These are phyloP conservation scores for Daldinia eschscholtzii DNA, from an alignment of 2,329 filamentous ascomycete species.

Conservation along the genomic window DNA sequence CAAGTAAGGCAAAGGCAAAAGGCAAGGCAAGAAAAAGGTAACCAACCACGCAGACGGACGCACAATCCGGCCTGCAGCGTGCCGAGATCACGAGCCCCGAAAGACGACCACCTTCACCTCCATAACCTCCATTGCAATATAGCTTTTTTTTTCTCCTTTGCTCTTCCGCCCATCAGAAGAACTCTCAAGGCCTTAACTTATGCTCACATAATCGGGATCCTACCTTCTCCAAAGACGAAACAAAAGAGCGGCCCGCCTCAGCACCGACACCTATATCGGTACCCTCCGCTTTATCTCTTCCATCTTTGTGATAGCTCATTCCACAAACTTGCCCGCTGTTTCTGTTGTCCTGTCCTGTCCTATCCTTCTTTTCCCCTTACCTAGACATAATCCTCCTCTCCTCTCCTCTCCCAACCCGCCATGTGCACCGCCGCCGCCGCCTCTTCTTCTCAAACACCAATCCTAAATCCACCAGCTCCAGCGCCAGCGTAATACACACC, in stretches of 20 bases:
- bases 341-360: background rate
- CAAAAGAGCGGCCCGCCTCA: constrained; percentile 17
- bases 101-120: constrained; percentile 11
- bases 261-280: background rate
- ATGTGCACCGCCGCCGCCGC: constrained; percentile 31
- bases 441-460: background rate
- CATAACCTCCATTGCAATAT: no score
- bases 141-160: no score
- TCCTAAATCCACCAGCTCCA: background rate
- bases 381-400: background rate
- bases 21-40: constrained; percentile 2
- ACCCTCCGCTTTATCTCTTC: background rate
- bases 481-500: constrained; percentile 8
- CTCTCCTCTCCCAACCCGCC: constrained; percentile 13
- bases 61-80: constrained; percentile 39
- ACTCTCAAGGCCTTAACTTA: constrained; percentile 1
- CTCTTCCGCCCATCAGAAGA: no score
- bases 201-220: constrained; percentile 33
- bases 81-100: constrained; percentile 36
- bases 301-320: constrained; percentile 1
- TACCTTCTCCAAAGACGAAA: constrained; percentile 7
- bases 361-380: background rate
- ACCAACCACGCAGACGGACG: constrained; percentile 33
- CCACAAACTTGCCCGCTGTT: background rate
- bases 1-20: background rate